Evolutionary conservation across 257 asterid species (phyloP).

Genomic region (Penstemon barbatus): DNA sequence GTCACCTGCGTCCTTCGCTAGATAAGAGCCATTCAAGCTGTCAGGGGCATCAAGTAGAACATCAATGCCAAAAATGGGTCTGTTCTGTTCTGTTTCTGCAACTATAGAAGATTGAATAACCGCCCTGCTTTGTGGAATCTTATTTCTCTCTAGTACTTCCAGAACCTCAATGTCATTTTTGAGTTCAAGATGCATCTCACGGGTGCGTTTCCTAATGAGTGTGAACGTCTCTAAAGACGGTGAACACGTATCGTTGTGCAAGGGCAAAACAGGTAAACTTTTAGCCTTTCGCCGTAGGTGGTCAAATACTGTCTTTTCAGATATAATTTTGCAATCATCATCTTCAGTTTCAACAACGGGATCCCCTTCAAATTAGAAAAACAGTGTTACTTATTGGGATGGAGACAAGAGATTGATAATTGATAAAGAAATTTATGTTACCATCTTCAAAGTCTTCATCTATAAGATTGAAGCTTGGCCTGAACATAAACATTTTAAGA

Average conservation of each 20-base stretch:
- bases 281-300: constrained; percentile 84
- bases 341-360: constrained; percentile 50
- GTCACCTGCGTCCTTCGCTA: constrained; percentile 46
- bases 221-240: constrained; percentile 72
- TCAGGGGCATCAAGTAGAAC: constrained; percentile 23
- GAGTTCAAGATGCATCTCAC: constrained; percentile 58
- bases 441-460: constrained; percentile 74
- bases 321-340: constrained; percentile 73
- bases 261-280: constrained; percentile 54
- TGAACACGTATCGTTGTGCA: constrained; percentile 38
- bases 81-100: constrained; percentile 32
- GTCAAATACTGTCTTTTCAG: constrained; percentile 72
- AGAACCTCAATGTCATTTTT: constrained; percentile 40
- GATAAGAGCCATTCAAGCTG: constrained; percentile 28
- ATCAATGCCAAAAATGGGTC: constrained; percentile 32
- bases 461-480: constrained; percentile 89
- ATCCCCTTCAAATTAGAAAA: constrained; percentile 39
- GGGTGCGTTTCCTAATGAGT: constrained; percentile 77
- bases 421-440: constrained; percentile 32
- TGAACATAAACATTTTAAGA: constrained; percentile 39
- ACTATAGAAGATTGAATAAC: constrained; percentile 30
- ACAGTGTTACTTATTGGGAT: constrained; percentile 26
- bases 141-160: constrained; percentile 39
- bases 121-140: constrained; percentile 30
- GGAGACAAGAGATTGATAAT: constrained; percentile 25